Evolutionary conservation across 306 rosid species (phyloP).

Genomic region (Malus asiatica): DNA sequence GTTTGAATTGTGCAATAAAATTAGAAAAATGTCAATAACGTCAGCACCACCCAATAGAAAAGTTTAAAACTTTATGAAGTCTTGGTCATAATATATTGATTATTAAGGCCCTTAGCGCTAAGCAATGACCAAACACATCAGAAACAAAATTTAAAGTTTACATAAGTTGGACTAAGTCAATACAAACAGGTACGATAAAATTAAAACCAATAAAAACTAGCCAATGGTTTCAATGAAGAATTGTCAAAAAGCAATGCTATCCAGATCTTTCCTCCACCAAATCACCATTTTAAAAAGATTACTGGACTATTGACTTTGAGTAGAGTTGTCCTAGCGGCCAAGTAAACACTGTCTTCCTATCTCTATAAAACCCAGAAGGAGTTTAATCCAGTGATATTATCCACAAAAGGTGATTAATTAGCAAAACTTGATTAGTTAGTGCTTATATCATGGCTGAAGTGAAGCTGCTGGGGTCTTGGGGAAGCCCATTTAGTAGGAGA

Average conservation of each 20-base stretch:
- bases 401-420: background rate
- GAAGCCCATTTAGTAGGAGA: conserved; percentile 40
- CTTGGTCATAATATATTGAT: background rate
- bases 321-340: background rate
- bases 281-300: background rate
- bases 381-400: background rate
- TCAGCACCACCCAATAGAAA: too few species aligned
- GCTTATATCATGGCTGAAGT: conserved; percentile 19
- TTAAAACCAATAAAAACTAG: background rate
- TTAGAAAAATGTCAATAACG: too few species aligned
- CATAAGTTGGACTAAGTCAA: background rate
- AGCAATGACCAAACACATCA: background rate
- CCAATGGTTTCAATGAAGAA: background rate
- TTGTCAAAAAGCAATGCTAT: background rate
- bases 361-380: background rate
- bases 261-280: background rate
- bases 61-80: too few species aligned
- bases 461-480: conserved; percentile 25
- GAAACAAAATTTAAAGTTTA: background rate
- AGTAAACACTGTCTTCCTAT: background rate
- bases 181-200: background rate
- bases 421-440: background rate
- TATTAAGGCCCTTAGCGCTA: background rate
- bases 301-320: background rate
- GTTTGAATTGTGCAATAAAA: too few species aligned